phyloP scores from a whole-genome alignment of 140 eudicot genomes.

The Bidens hawaiensis region DNA sequence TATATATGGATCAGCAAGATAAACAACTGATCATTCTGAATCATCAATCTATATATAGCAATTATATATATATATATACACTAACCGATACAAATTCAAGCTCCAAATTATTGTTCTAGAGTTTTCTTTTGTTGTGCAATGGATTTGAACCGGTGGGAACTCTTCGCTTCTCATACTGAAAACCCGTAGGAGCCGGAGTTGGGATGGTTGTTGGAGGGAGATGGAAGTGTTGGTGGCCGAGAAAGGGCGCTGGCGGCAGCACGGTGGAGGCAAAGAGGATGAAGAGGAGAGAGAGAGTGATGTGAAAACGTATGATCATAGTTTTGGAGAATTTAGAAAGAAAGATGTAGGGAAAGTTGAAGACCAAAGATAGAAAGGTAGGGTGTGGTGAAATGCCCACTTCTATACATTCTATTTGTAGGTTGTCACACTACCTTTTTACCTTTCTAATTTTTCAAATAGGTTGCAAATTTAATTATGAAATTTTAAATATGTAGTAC shows the following conservation, averaged over 20 bases:
- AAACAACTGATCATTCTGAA: neutral
- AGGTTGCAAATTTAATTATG: neutral
- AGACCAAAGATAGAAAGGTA: slow-evolving; percentile 22
- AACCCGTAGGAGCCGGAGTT: slow-evolving; percentile 27
- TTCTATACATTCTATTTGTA: slow-evolving; percentile 17
- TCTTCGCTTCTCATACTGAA: slow-evolving; percentile 36
- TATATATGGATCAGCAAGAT: neutral
- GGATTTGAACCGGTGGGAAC: slow-evolving; percentile 72
- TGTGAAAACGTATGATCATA: slow-evolving; percentile 44
- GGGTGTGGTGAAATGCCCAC: slow-evolving; percentile 25
- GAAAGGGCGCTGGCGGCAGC: slow-evolving; percentile 7
- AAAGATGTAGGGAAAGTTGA: slow-evolving; percentile 6
- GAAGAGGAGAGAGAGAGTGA: slow-evolving; percentile 31
- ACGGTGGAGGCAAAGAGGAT: slow-evolving; percentile 19
- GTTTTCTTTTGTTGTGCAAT: slow-evolving; percentile 46
- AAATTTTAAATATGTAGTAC: neutral
- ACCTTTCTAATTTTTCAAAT: neutral
- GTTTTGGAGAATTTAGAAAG: slow-evolving; percentile 25
- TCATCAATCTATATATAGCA: slow-evolving; percentile 3
- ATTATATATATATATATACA: slow-evolving; percentile 22
- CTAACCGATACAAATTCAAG: neutral
- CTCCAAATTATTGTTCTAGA: slow-evolving; percentile 1
- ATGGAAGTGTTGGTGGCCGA: slow-evolving; percentile 12
- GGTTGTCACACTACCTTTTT: neutral
- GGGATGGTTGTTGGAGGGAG: slow-evolving; percentile 12